A percentile compares a stretch with the other conserved stretches of the same genome.
phyloP scores from a whole-genome alignment of 2,329 filamentous ascomycete genomes.

The Trichoderma polysporum region DNA sequence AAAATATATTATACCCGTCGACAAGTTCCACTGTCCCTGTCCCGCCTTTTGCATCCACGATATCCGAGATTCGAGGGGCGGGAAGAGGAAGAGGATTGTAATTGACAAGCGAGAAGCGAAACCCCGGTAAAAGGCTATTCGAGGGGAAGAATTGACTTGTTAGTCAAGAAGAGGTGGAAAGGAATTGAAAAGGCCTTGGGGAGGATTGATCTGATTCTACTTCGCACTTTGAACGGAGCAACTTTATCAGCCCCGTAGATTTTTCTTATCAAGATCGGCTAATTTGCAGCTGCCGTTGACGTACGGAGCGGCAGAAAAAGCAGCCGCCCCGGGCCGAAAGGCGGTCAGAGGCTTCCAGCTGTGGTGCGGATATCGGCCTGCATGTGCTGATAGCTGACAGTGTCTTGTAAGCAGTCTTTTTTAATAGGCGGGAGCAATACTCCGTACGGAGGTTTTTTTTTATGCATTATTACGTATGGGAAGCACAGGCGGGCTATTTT shows the following conservation, averaged over 20 bases:
- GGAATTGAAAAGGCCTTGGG: background rate
- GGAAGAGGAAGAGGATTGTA: background rate
- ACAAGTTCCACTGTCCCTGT: background rate
- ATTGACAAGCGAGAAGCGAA: background rate
- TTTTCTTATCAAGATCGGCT: slow-evolving; percentile 14
- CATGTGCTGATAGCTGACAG: background rate
- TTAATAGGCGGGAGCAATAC: background rate
- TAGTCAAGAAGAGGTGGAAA: background rate
- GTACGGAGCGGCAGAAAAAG: slow-evolving; percentile 14
- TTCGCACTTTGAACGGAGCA: background rate
- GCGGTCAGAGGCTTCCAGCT: slow-evolving; percentile 6
- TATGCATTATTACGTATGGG: background rate
- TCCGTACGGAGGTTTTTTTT: too few relatives aligned
- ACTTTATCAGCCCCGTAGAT: slow-evolving; percentile 14
- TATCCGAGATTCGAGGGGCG: background rate
- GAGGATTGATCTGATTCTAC: background rate
- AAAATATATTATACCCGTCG: background rate
- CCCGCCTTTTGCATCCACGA: background rate
- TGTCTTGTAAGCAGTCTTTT: background rate
- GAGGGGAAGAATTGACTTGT: background rate
- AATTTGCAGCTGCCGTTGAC: slow-evolving; percentile 18
- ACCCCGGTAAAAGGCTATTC: background rate
- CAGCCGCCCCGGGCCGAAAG: slow-evolving; percentile 14
- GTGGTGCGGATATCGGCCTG: background rate
- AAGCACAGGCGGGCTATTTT: background rate